Conservation (phyloP, 768 basidiomycete species). For the Coprinellus micaceus region DNA sequence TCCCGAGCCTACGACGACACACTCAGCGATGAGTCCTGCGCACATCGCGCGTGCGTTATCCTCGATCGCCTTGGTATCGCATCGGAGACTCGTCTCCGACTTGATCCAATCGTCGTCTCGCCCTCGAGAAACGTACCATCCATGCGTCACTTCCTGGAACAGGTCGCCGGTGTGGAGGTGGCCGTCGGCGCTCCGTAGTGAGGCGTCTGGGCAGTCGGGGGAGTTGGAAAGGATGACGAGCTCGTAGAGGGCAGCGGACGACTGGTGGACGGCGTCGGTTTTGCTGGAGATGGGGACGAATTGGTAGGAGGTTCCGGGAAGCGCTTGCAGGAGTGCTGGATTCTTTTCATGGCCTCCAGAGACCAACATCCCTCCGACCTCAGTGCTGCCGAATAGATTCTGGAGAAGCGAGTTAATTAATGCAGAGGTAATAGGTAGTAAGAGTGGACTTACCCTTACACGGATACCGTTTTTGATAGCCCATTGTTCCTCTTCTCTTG, state of each 20-base stretch:
- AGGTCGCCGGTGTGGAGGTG: slow-evolving; percentile 80
- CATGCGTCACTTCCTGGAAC: slow-evolving; percentile 61
- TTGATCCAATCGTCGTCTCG: slow-evolving; percentile 87
- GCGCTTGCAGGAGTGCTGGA: slow-evolving; percentile 48
- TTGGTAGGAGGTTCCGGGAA: slow-evolving; percentile 64
- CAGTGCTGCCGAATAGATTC: slow-evolving; percentile 82
- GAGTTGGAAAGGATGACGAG: slow-evolving; percentile 67
- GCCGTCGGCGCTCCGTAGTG: slow-evolving; percentile 58
- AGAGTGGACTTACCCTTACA: slow-evolving; percentile 47
- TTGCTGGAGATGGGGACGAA: slow-evolving; percentile 55
- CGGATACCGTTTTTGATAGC: slow-evolving; percentile 61
- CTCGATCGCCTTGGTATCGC: slow-evolving; percentile 80
- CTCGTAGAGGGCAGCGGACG: slow-evolving; percentile 57
- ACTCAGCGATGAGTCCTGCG: slow-evolving; percentile 61
- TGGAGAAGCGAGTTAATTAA: slow-evolving; percentile 29
- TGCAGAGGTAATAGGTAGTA: slow-evolving; percentile 14
- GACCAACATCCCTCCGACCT: slow-evolving; percentile 69
- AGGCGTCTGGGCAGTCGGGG: slow-evolving; percentile 61
- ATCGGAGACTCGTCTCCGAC: slow-evolving; percentile 71
- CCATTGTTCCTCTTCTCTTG: slow-evolving; percentile 68
- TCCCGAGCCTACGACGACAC: slow-evolving; percentile 73
- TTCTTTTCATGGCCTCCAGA: slow-evolving; percentile 54
- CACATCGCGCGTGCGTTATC: slow-evolving; percentile 70
- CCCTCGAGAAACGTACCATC: slow-evolving; percentile 62
- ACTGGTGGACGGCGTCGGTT: slow-evolving; percentile 45